Conservation (phyloP, 2,329 filamentous ascomycete genomes). For the Fusarium sp. region DNA sequence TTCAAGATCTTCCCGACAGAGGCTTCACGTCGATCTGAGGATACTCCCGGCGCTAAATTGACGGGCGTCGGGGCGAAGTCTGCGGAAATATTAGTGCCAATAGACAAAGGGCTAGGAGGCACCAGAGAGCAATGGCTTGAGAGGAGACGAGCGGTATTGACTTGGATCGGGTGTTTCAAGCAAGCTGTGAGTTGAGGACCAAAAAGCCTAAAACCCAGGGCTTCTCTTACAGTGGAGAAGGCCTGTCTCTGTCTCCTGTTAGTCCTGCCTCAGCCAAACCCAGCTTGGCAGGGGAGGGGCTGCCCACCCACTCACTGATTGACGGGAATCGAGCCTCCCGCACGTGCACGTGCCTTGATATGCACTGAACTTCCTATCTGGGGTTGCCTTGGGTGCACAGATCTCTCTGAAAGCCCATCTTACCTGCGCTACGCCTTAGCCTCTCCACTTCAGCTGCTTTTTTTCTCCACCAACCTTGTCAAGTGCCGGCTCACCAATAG, state of each 20-base stretch:
- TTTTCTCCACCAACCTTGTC: constrained; percentile 4
- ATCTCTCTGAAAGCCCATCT: constrained; percentile 13
- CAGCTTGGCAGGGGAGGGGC: constrained; percentile 35
- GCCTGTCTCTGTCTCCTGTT: neutral
- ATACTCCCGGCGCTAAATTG: constrained; percentile 42
- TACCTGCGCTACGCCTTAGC: constrained; percentile 28
- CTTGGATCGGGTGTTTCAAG: neutral
- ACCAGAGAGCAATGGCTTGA: neutral
- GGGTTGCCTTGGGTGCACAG: constrained; percentile 24
- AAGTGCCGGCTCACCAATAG: constrained; percentile 31
- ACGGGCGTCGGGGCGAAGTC: constrained; percentile 14
- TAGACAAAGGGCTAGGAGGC: constrained; percentile 1
- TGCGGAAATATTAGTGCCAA: constrained; percentile 17
- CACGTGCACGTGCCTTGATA: constrained; percentile 38
- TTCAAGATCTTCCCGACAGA: constrained; percentile 34
- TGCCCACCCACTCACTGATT: neutral
- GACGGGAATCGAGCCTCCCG: constrained; percentile 42
- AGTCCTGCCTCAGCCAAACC: neutral
- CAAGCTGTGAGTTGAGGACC: neutral
- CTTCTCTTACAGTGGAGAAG: neutral
- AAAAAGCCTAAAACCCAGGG: constrained; percentile 2
- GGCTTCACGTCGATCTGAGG: constrained; percentile 31
- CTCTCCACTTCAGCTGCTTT: constrained; percentile 24
- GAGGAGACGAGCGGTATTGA: neutral
- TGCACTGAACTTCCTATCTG: constrained; percentile 31